These are phyloP conservation scores for Xylaria scruposa DNA, from an alignment of 495 filamentous ascomycete species.

Conservation along the genomic window DNA sequence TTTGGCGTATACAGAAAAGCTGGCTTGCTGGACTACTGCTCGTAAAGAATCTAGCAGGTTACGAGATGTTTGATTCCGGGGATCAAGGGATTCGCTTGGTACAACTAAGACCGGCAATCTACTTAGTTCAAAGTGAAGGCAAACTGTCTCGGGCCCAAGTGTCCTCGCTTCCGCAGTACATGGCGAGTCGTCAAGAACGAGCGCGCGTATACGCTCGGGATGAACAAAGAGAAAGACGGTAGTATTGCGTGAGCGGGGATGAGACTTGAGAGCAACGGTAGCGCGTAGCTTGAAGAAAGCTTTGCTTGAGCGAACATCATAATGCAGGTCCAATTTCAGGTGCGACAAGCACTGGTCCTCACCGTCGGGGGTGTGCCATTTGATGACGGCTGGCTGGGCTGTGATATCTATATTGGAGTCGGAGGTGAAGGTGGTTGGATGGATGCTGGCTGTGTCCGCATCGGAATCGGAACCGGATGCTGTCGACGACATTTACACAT, in stretches of 20 bases:
- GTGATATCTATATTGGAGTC: conserved; percentile 17
- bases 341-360: conserved; percentile 14
- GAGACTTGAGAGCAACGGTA: conserved; percentile 19
- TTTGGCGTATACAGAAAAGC: conserved; percentile 22
- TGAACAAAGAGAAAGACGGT: conserved; percentile 21
- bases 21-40: conserved; percentile 15
- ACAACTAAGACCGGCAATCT: conserved; percentile 14
- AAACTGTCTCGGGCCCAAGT: conserved; percentile 14
- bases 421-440: not conserved
- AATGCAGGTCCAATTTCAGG: conserved; percentile 19
- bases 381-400: conserved; percentile 11
- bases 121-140: conserved; percentile 15
- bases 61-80: conserved; percentile 23
- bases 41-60: conserved; percentile 21
- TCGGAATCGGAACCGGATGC: conserved; percentile 22
- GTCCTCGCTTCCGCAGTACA: conserved; percentile 25
- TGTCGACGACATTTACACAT: conserved; percentile 21
- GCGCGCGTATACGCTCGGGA: conserved; percentile 43
- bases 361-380: conserved; percentile 16
- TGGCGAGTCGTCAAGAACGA: conserved; percentile 50
- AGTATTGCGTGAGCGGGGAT: conserved; percentile 20
- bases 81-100: conserved; percentile 20
- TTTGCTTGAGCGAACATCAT: conserved; percentile 24
- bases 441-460: conserved; percentile 1
- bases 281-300: conserved; percentile 23